Evolutionary conservation across 1,284 basidiomycete genomes (phyloP).

Genomic region (Ceratobasidium sp.): DNA sequence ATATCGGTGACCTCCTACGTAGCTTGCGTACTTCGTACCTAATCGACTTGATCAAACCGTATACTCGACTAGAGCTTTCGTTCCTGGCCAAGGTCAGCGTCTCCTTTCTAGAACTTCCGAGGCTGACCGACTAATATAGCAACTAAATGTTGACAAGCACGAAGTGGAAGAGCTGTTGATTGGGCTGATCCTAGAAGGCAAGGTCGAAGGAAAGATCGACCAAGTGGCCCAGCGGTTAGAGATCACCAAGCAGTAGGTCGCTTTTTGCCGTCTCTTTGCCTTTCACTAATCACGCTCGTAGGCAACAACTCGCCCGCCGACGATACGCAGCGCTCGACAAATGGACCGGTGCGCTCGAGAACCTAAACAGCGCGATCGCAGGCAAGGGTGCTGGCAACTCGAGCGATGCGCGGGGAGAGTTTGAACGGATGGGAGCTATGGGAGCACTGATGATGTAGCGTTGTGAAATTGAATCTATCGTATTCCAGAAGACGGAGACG

Average conservation of each 20-base stretch:
- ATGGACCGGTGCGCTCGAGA: constrained; percentile 83
- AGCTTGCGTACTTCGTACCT: constrained; percentile 96
- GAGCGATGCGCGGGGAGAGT: constrained; percentile 34
- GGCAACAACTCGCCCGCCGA: constrained; percentile 84
- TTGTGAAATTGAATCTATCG: neutral
- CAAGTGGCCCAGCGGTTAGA: constrained; percentile 94
- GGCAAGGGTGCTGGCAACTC: constrained; percentile 64
- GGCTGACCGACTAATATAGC: constrained; percentile 62
- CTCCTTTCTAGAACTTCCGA: neutral
- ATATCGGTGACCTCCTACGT: constrained; percentile 95
- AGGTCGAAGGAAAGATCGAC: constrained; percentile 95
- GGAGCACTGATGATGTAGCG: constrained; percentile 40
- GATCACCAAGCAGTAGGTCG: constrained; percentile 83
- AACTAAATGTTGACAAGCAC: constrained; percentile 87
- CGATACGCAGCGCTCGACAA: constrained; percentile 84
- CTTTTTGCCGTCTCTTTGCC: constrained; percentile 31
- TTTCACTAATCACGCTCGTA: constrained; percentile 55
- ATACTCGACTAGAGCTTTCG: constrained; percentile 90
- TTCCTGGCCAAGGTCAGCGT: constrained; percentile 85
- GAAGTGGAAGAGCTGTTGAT: constrained; percentile 96
- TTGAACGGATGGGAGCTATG: constrained; percentile 30
- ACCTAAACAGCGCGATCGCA: constrained; percentile 77
- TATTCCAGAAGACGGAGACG: too few relatives aligned
- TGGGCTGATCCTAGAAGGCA: constrained; percentile 93
- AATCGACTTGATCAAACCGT: constrained; percentile 97